These are phyloP conservation scores for Phlyctochytrium arcticum DNA, from an alignment of 192 early-diverging fungal species.

Conservation along the genomic window DNA sequence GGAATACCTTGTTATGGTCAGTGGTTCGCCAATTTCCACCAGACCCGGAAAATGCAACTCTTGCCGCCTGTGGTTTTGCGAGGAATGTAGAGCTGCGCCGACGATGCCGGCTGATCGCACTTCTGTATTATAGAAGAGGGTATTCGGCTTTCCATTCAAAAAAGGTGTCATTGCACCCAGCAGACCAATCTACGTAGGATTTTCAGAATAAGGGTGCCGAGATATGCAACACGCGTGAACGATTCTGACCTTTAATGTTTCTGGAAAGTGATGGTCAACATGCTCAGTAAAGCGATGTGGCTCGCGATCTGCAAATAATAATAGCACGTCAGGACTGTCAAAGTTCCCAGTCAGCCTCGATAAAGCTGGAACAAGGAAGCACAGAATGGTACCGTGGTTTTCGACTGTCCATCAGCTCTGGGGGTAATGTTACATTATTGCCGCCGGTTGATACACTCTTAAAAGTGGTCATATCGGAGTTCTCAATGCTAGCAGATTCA, in stretches of 20 bases:
- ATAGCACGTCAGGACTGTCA: not conserved
- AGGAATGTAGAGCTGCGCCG: constrained; percentile 14
- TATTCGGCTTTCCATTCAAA: constrained; percentile 25
- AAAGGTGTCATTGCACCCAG: constrained; percentile 37
- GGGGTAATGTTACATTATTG: constrained; percentile 3
- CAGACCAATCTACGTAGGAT: constrained; percentile 17
- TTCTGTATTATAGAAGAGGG: constrained; percentile 31
- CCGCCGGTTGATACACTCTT: constrained; percentile 14
- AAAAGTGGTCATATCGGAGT: constrained; percentile 12
- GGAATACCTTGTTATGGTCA: constrained; percentile 23
- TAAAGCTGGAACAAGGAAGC: not conserved
- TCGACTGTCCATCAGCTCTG: not conserved
- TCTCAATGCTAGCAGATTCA: too few species aligned
- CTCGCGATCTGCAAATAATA: constrained; percentile 33
- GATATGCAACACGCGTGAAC: not conserved
- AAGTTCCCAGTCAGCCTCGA: not conserved
- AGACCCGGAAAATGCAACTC: constrained; percentile 2
- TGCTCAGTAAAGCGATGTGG: constrained; percentile 24
- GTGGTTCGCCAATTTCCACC: constrained; percentile 19
- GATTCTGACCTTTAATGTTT: constrained; percentile 11
- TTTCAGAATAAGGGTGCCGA: not conserved
- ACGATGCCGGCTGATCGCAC: constrained; percentile 25
- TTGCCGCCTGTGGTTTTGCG: not conserved
- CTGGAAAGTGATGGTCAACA: constrained; percentile 18
- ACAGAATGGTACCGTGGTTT: not conserved